Evolutionary conservation across 257 asterid genomes (phyloP), one percentile per base, ranked within the genome.

Genomic region (Asclepias syriaca): DNA sequence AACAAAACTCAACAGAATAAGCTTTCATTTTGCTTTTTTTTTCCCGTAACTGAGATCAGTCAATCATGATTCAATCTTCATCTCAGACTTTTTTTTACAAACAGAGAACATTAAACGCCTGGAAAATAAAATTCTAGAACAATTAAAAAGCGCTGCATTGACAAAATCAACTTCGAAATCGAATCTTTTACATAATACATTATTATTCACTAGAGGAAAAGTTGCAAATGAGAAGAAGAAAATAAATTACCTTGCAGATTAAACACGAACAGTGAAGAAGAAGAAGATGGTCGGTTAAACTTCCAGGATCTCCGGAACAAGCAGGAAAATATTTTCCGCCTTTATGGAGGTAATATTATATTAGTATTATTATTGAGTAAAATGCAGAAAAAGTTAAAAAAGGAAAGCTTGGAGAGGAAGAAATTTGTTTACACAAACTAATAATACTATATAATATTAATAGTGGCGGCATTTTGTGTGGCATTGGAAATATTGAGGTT

Each of bases 361-460:
- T 24, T 24, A 24, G 27, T 24, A 15, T 37, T 53, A 32, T 72
- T 66, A 12, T 14, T 76, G 71, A 50, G 49, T 29, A 29, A 29
- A 29, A 29, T 43, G 8, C 24, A 57, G 39, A 56, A 13, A 69
- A 59, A 67, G 3, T n/a, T 61, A 1, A 55, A 34, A 2, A 34
- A 34, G 39, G 5, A 53, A 77, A 56, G 67, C 87, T 84, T 82
- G 89, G 29, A 27, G 63, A 73, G 60, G 86, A 86, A 84, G 88
- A 82, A 86, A 84, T 70, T 49, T 54, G 64, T 64, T 56, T 54
- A 29, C 3, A 29, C 2, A 29, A 29, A 29, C 65, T 43, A 34
- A 49, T 27, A 53, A 53, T 4, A 27, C 39, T n/a, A 22, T n/a
- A 22, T n/a, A n/a, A n/a, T n/a, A n/a, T n/a, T 68, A 4, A 4